A percentile compares a stretch with the other conserved stretches of the same genome.
Evolutionary conservation across 208 protist species (phyloP).

Genomic region (Trypanosoma melophagium): DNA sequence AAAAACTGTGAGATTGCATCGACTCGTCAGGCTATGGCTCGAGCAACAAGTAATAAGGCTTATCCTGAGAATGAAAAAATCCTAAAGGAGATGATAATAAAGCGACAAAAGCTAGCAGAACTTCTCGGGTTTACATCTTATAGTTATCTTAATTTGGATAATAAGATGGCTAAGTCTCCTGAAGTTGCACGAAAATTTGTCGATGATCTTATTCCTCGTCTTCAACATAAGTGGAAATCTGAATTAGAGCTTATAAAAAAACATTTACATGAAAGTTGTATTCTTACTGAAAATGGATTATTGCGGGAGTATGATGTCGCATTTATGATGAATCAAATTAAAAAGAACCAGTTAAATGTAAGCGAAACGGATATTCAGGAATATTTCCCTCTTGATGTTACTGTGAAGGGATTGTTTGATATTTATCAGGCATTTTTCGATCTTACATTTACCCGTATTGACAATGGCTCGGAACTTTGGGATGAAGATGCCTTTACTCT

Average conservation of each 20-base stretch:
- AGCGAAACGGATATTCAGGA: constrained; percentile 83
- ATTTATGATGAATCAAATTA: constrained; percentile 84
- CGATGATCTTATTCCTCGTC: constrained; percentile 57
- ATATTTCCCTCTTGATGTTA: constrained; percentile 82
- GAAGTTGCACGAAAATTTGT: constrained; percentile 63
- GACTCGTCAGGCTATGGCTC: constrained; percentile 57
- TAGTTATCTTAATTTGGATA: constrained; percentile 62
- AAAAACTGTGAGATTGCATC: constrained; percentile 77
- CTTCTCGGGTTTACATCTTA: constrained; percentile 72
- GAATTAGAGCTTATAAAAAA: constrained; percentile 68
- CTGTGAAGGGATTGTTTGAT: constrained; percentile 76
- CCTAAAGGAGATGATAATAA: constrained; percentile 64
- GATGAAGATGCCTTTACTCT: constrained; percentile 65
- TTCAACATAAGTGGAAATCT: constrained; percentile 73
- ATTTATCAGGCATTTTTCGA: constrained; percentile 87
- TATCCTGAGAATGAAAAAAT: constrained; percentile 65
- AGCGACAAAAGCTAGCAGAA: constrained; percentile 65
- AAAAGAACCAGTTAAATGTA: constrained; percentile 78
- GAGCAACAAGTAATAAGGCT: constrained; percentile 70
- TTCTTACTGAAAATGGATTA: constrained; percentile 56
- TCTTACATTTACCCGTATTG: constrained; percentile 63
- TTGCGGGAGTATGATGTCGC: constrained; percentile 73
- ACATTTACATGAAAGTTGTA: constrained; percentile 67
- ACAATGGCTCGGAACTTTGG: constrained; percentile 78
- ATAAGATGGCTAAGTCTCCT: constrained; percentile 85